Evolutionary conservation across 805 yeast genomes (phyloP), one percentile per base, ranked within the genome.

Genomic region (Nakazawaea ernobii): DNA sequence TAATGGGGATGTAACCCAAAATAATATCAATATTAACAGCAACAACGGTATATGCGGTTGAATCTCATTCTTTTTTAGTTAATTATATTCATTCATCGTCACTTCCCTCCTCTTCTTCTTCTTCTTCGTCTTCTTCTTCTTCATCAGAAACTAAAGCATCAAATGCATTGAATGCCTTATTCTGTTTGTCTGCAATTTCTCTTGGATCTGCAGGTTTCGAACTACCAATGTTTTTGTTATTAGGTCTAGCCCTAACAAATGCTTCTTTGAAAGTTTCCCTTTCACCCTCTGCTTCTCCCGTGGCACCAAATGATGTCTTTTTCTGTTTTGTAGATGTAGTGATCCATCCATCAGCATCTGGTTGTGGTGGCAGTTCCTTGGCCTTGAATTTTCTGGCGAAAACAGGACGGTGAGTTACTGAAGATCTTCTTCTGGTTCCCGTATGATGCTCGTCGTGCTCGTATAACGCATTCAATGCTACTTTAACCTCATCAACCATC

Each of bases 301-400:
- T n/a, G n/a, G 63, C 74, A 55, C 79, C 80, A 49, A 77, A 72
- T 11, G 75, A 68, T 43, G 58, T 63, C 52, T 63, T 62, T 29
- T 55, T 54, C 49, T 70, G 70, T 56, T 69, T 74, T 41, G 70
- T 67, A 55, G 71, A 69, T 45, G 73, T 67, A 20, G 92, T 83
- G 49, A 85, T 85, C 92, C 94, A 86, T 40, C 95, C 95, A 52
- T 86, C 92, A 49, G 82, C 85, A 60, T 86, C 95, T 32, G 83
- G 76, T 50, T 69, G 73, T 49, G 69, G 70, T 41, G 71, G 69
- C 48, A 71, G 70, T 48, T 68, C 74, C 49, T 74, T 69, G 32
- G 70, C 71, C 53, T 69, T 71, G 66, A 76, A 75, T 60, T 77
- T 81, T 60, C 82, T 75, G 20, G 11, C 27, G 59, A 82, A 73